phyloP scores from a whole-genome alignment of 306 rosid genomes.

The Aeschynomene evenia region DNA sequence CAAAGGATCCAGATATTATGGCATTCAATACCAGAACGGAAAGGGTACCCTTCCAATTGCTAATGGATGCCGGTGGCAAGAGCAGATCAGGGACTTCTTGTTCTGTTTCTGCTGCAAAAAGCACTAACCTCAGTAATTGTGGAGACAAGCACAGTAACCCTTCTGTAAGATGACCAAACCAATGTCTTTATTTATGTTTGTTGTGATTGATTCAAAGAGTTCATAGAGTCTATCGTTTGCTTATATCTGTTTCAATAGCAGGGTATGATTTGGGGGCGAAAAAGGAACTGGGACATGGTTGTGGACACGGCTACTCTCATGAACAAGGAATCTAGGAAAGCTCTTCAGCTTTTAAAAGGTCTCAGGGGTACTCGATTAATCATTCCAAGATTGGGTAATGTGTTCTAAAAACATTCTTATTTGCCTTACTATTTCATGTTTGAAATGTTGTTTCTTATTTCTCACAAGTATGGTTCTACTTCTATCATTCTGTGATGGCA shows the following conservation, averaged over 20 bases:
- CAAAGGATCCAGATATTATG: slow-evolving; percentile 30
- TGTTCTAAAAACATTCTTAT: not conserved
- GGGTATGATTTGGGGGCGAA: slow-evolving; percentile 36
- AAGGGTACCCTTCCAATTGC: slow-evolving; percentile 62
- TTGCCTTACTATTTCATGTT: not conserved
- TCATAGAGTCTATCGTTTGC: not conserved
- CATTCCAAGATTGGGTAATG: slow-evolving; percentile 72
- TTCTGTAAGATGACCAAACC: slow-evolving; percentile 37
- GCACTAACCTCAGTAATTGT: slow-evolving; percentile 22
- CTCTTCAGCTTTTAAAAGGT: slow-evolving; percentile 68
- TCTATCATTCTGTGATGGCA: slow-evolving; percentile 31
- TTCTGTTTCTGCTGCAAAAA: slow-evolving; percentile 34
- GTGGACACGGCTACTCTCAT: slow-evolving; percentile 60
- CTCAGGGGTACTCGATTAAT: slow-evolving; percentile 59
- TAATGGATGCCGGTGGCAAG: slow-evolving; percentile 30
- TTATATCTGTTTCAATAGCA: slow-evolving; percentile 39
- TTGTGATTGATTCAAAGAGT: not conserved
- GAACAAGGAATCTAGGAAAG: slow-evolving; percentile 70
- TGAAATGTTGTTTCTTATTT: slow-evolving; percentile 22
- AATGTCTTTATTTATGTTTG: not conserved
- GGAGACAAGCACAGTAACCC: slow-evolving; percentile 26
- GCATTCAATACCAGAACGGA: slow-evolving; percentile 34
- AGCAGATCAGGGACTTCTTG: slow-evolving; percentile 32
- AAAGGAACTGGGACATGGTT: slow-evolving; percentile 61
- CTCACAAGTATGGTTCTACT: slow-evolving; percentile 19